Conservation (phyloP, 2,329 filamentous ascomycete species). For the Aspergillus tamarii region DNA sequence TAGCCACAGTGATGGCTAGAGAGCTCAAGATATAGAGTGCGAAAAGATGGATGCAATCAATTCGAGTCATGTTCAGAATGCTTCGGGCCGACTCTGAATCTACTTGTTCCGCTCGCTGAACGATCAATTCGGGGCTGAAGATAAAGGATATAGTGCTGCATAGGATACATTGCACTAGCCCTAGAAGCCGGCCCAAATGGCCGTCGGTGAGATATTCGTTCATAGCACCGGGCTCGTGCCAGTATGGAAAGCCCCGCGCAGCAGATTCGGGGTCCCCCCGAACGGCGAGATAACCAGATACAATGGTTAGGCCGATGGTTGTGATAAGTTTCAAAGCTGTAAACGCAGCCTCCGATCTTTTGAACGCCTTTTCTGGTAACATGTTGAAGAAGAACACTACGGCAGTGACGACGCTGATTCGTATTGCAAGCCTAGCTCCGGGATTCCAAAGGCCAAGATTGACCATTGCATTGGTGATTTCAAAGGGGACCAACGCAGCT, state of each 20-base stretch:
- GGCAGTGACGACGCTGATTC: constrained; percentile 58
- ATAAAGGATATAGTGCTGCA: constrained; percentile 56
- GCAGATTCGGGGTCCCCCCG: constrained; percentile 53
- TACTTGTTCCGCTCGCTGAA: constrained; percentile 59
- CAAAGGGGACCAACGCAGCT: constrained; percentile 54
- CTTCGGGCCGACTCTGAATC: constrained; percentile 51
- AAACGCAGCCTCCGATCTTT: constrained; percentile 54
- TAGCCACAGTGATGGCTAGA: constrained; percentile 62
- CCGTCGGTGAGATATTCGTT: constrained; percentile 53
- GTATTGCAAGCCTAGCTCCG: constrained; percentile 41
- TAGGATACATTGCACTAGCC: constrained; percentile 54
- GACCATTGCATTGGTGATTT: constrained; percentile 68
- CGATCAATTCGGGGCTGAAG: constrained; percentile 57
- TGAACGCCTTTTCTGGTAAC: constrained; percentile 53
- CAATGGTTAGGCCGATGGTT: constrained; percentile 51
- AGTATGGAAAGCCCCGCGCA: constrained; percentile 55
- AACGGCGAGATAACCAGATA: constrained; percentile 56
- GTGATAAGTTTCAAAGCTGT: constrained; percentile 54
- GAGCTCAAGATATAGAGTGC: constrained; percentile 62
- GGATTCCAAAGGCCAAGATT: constrained; percentile 64
- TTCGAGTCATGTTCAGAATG: constrained; percentile 56
- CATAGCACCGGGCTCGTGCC: constrained; percentile 52
- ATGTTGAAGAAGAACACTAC: constrained; percentile 57
- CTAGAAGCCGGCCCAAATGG: constrained; percentile 52
- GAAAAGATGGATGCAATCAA: constrained; percentile 60